phyloP scores from a whole-genome alignment of 345 rosid species.

The Eucalyptus sp. region DNA sequence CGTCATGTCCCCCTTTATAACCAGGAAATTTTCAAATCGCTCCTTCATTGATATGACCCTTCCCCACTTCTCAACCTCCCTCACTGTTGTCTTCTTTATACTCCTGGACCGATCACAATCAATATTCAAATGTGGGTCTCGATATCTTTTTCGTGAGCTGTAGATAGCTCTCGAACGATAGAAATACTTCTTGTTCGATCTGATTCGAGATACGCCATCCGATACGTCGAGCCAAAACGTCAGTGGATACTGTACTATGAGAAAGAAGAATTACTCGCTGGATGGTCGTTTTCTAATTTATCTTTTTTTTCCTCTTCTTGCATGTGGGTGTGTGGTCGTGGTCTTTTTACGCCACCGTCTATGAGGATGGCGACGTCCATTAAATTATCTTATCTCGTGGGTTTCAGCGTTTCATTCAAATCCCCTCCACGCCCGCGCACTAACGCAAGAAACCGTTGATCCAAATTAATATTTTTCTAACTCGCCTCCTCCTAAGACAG shows the following conservation, averaged over 20 bases:
- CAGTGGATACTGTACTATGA: not conserved
- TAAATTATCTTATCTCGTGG: not conserved
- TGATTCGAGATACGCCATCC: not conserved
- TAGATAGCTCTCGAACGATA: not conserved
- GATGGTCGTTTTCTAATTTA: not conserved
- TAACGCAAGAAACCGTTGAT: not conserved
- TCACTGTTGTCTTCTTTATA: not conserved
- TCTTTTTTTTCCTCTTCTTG: not conserved
- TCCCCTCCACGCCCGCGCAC: slow-evolving; percentile 13
- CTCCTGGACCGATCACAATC: not conserved
- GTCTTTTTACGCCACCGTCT: not conserved
- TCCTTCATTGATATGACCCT: not conserved
- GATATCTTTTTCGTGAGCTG: not conserved
- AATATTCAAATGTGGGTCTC: not conserved
- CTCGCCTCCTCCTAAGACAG: not conserved
- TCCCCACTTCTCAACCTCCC: not conserved
- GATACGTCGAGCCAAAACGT: not conserved
- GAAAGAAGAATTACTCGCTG: not conserved
- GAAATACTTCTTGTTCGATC: not conserved
- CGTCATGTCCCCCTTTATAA: not conserved
- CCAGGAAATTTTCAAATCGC: not conserved
- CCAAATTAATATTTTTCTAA: not conserved
- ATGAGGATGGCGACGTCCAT: not conserved
- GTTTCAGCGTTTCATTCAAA: slow-evolving; percentile 17
- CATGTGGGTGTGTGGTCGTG: not conserved